Conservation (phyloP, 2,329 filamentous ascomycete genomes). For the Zasmidium angulare region DNA sequence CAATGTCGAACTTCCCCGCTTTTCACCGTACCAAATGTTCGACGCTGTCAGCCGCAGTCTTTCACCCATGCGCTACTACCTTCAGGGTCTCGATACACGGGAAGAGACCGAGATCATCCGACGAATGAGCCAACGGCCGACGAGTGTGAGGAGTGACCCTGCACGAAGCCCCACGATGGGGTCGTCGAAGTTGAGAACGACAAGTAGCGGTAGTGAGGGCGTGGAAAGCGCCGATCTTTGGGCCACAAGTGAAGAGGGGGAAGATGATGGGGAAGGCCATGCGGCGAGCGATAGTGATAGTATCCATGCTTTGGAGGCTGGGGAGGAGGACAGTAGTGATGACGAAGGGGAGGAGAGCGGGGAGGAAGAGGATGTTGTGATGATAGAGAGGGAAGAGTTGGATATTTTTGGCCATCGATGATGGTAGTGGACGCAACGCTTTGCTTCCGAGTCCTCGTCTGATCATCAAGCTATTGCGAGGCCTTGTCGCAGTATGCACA, state of each 20-base stretch:
- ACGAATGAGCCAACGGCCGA: conserved; percentile 5
- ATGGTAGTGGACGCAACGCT: conserved; percentile 1
- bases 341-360: conserved; percentile 28
- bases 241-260: conserved; percentile 9
- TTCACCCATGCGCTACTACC: conserved; percentile 47
- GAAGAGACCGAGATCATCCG: conserved; percentile 13
- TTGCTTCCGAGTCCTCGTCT: no score
- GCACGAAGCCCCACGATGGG: background rate
- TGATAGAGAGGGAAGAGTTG: conserved; percentile 11
- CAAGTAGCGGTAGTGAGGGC: conserved; percentile 17
- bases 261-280: conserved; percentile 2
- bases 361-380: conserved; percentile 17
- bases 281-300: conserved; percentile 12
- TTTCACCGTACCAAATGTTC: conserved; percentile 48
- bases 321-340: conserved; percentile 28
- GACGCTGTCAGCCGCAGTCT: conserved; percentile 47
- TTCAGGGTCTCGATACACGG: conserved; percentile 33
- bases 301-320: conserved; percentile 25
- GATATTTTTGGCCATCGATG: conserved; percentile 30
- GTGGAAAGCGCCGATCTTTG: conserved; percentile 30
- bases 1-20: conserved; percentile 38
- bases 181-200: conserved; percentile 12
- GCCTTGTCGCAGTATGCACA: no score
- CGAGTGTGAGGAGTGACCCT: conserved; percentile 19
- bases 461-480: no score